Conservation (phyloP, 306 rosid genomes). For the Cucurbita maxima region DNA sequence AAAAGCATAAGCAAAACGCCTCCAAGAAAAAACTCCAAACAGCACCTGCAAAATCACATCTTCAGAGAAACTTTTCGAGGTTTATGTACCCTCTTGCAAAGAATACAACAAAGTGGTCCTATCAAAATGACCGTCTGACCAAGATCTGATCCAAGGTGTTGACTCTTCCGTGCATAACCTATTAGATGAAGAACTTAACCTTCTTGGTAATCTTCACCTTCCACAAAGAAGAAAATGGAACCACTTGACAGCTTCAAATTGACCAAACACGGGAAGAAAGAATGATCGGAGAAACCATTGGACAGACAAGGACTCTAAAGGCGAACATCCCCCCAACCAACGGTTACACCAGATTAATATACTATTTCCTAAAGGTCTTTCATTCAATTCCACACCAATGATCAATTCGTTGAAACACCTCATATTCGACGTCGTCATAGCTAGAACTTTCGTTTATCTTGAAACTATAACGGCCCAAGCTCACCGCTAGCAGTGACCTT, state of each 20-base stretch:
- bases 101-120: not conserved
- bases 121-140: not conserved
- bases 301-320: not conserved
- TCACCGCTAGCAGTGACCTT: no score
- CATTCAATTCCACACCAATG: not conserved
- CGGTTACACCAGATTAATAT: not conserved
- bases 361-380: not conserved
- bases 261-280: not conserved
- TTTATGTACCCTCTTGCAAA: not conserved
- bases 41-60: not conserved
- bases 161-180: not conserved
- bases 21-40: not conserved
- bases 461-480: not conserved
- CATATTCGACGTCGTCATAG: not conserved
- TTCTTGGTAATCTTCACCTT: not conserved
- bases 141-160: not conserved
- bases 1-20: not conserved
- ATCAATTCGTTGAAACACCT: not conserved
- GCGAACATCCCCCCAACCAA: not conserved
- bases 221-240: not conserved
- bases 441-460: not conserved
- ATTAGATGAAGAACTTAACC: not conserved
- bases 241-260: not conserved
- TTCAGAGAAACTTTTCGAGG: not conserved
- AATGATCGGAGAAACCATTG: not conserved